Conservation (phyloP, 805 yeast species). For the Metschnikowia santaceciliae region DNA sequence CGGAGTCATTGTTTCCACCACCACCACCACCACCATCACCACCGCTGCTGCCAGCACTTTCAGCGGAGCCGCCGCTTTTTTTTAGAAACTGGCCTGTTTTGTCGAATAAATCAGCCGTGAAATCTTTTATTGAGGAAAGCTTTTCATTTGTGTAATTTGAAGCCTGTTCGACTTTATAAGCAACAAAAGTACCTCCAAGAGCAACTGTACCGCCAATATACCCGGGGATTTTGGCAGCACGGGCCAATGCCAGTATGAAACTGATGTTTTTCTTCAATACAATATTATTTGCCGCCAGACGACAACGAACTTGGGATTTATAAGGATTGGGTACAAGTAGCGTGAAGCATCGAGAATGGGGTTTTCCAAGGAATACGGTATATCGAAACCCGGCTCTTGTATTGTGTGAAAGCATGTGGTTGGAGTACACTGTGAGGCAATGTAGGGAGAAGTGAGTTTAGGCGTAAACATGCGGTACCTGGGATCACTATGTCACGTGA, state of each 20-base stretch:
- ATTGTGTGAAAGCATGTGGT: neutral
- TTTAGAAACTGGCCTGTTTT: conserved; percentile 43
- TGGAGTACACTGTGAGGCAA: neutral
- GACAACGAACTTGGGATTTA: conserved; percentile 3
- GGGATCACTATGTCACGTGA: neutral
- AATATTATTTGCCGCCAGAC: conserved; percentile 8
- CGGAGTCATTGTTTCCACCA: conserved; percentile 32
- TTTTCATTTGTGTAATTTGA: conserved; percentile 65
- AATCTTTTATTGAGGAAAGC: conserved; percentile 57
- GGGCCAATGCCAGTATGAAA: conserved; percentile 47
- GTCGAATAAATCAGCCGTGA: conserved; percentile 53
- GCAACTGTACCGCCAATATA: conserved; percentile 87
- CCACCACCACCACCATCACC: conserved; percentile 26
- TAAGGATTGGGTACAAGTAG: conserved; percentile 3
- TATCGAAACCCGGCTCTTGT: neutral
- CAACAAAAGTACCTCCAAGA: conserved; percentile 91
- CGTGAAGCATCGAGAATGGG: neutral
- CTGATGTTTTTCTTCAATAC: conserved; percentile 27
- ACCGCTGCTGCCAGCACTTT: conserved; percentile 18
- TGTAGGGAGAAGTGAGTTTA: neutral
- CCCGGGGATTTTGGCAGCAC: conserved; percentile 64
- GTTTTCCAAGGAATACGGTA: neutral
- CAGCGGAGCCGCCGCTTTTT: conserved; percentile 18
- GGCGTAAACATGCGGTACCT: neutral
- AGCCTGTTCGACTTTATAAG: conserved; percentile 89